These are phyloP conservation scores for Malus sylvestris DNA, from an alignment of 306 rosid species.

Conservation along the genomic window DNA sequence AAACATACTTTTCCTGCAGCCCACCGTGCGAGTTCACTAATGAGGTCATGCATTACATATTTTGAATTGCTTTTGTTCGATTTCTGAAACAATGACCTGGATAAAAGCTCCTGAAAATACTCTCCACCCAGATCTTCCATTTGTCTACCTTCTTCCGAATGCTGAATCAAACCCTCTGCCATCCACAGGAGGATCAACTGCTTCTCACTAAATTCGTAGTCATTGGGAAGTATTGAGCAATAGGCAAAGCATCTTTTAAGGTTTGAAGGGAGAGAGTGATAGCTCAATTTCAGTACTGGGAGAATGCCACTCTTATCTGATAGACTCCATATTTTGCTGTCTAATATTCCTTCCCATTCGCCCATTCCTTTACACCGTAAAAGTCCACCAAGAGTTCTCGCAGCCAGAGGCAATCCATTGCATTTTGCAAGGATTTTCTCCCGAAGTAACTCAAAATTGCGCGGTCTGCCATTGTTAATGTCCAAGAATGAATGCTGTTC, in stretches of 20 bases:
- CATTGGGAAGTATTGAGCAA: constrained; percentile 21
- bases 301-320: neutral
- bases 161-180: neutral
- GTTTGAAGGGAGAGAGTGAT: constrained; percentile 5
- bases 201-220: neutral
- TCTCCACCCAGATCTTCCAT: constrained; percentile 13
- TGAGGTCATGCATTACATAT: neutral
- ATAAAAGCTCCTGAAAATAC: constrained; percentile 10
- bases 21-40: constrained; percentile 27
- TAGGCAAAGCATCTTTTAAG: constrained; percentile 32
- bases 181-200: neutral
- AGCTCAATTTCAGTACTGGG: constrained; percentile 10
- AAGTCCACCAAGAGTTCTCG: neutral
- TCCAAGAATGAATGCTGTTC: neutral
- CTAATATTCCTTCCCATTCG: neutral
- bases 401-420: constrained; percentile 2
- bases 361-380: neutral
- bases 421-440: constrained; percentile 9
- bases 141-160: neutral
- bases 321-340: neutral
- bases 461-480: neutral
- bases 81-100: constrained; percentile 25
- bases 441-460: neutral
- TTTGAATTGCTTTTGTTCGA: neutral
- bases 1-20: neutral